Percentiles rank a stretch among this genome's conserved stretches.
Conservation (phyloP, 2,329 filamentous ascomycete genomes). For the Uncinocarpus reesii region DNA sequence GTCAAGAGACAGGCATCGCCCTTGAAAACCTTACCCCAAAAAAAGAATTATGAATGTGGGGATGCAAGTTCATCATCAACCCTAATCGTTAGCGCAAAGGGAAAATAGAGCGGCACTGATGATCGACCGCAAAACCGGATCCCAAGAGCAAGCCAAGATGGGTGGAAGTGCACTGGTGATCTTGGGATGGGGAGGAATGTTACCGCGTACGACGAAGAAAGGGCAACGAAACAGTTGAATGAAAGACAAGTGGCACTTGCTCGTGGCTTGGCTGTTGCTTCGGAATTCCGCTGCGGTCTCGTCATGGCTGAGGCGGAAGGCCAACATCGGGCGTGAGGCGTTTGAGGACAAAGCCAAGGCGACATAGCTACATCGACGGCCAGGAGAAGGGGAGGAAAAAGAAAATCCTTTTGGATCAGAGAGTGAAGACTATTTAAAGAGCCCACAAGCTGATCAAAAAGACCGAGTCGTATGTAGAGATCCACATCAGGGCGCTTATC, state of each 20-base stretch:
- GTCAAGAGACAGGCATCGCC: constrained; percentile 5
- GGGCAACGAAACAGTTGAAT: neutral
- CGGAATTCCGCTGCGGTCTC: neutral
- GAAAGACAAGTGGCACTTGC: constrained; percentile 3
- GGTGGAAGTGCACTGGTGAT: neutral
- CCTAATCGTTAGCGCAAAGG: neutral
- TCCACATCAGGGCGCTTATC: constrained; percentile 7
- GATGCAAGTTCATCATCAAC: constrained; percentile 4
- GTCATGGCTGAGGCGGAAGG: neutral
- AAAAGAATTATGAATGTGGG: constrained; percentile 14
- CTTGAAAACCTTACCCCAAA: constrained; percentile 5
- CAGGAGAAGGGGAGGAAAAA: neutral
- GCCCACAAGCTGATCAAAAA: no score
- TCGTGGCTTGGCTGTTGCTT: constrained; percentile 2
- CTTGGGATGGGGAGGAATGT: neutral
- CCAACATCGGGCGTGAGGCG: neutral
- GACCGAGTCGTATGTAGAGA: neutral
- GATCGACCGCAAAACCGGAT: constrained; percentile 2
- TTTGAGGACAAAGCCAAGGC: neutral
- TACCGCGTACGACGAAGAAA: constrained; percentile 2
- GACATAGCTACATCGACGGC: neutral
- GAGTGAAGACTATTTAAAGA: no score
- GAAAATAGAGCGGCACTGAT: neutral
- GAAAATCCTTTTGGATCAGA: neutral
- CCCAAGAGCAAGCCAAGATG: constrained; percentile 7